Evolutionary conservation across 441 rosid species (phyloP).

Genomic region (Macaranga tanarius): DNA sequence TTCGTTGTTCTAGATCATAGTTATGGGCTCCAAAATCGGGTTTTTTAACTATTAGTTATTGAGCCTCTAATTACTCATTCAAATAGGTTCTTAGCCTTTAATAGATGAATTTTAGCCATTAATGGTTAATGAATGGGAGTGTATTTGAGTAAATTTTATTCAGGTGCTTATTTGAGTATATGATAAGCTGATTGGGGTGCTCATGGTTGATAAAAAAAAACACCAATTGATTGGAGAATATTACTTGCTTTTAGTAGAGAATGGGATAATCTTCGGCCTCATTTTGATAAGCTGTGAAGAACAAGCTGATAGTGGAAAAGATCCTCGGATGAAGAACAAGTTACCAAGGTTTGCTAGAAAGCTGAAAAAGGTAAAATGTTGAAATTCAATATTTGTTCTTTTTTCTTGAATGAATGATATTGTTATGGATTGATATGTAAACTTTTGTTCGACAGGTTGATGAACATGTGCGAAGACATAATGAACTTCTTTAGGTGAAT

Average conservation of each 20-base stretch:
- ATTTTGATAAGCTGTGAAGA: constrained; percentile 68
- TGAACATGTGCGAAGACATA: constrained; percentile 76
- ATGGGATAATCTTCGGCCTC: constrained; percentile 68
- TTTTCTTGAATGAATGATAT: neutral
- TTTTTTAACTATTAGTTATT: too few relatives aligned
- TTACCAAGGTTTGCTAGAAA: constrained; percentile 70
- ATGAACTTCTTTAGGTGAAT: constrained; percentile 68
- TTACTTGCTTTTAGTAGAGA: constrained; percentile 78
- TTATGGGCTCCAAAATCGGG: too few relatives aligned
- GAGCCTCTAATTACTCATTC: too few relatives aligned
- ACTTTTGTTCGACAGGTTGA: constrained; percentile 51
- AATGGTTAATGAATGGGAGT: too few relatives aligned
- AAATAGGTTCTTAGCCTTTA: too few relatives aligned
- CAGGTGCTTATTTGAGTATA: too few relatives aligned
- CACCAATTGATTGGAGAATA: constrained; percentile 79
- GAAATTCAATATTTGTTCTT: neutral
- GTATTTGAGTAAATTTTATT: too few relatives aligned
- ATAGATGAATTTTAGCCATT: too few relatives aligned
- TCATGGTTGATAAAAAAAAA: constrained; percentile 81
- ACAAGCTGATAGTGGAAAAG: constrained; percentile 57
- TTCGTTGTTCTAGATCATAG: too few relatives aligned
- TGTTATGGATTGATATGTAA: neutral
- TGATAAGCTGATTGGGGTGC: constrained; percentile 81
- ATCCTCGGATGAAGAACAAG: constrained; percentile 72
- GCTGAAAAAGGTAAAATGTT: constrained; percentile 61